Evolutionary conservation across 1,139 yeast species (phyloP).

Genomic region (Starmera stellimalicola): DNA sequence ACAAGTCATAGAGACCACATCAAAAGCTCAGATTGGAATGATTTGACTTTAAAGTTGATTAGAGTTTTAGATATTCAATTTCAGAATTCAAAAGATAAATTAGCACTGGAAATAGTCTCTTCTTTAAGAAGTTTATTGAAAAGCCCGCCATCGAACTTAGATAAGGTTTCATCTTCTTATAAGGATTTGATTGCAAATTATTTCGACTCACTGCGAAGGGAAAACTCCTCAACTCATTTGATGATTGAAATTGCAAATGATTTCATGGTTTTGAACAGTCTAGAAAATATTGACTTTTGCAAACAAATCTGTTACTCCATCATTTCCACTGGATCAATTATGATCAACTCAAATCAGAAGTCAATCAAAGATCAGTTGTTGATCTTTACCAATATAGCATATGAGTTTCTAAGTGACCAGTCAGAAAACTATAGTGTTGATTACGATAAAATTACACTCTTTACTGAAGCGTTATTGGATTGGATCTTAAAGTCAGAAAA

Average conservation of each 20-base stretch:
- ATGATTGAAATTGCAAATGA: conserved; percentile 14
- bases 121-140: conserved; percentile 11
- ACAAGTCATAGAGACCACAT: conserved; percentile 34
- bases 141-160: conserved; percentile 5
- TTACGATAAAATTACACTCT: too few species aligned
- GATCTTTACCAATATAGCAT: conserved; percentile 16
- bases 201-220: conserved; percentile 10
- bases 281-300: conserved; percentile 9
- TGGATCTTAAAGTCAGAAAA: not conserved
- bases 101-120: conserved; percentile 23
- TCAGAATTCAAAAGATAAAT: conserved; percentile 18
- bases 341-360: conserved; percentile 14
- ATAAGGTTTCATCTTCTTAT: too few species aligned
- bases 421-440: not conserved
- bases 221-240: conserved; percentile 9
- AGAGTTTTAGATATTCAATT: conserved; percentile 11
- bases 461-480: too few species aligned
- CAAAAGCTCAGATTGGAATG: conserved; percentile 25
- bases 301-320: conserved; percentile 11
- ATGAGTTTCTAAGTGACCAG: too few species aligned
- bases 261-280: conserved; percentile 5
- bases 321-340: conserved; percentile 5
- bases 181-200: conserved; percentile 7
- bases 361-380: conserved; percentile 16
- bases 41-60: conserved; percentile 21